A percentile compares a stretch with the other conserved stretches of the same genome.
Evolutionary conservation across 2,329 filamentous ascomycete species (phyloP).

Genomic region (Malbranchea cinnamomea): DNA sequence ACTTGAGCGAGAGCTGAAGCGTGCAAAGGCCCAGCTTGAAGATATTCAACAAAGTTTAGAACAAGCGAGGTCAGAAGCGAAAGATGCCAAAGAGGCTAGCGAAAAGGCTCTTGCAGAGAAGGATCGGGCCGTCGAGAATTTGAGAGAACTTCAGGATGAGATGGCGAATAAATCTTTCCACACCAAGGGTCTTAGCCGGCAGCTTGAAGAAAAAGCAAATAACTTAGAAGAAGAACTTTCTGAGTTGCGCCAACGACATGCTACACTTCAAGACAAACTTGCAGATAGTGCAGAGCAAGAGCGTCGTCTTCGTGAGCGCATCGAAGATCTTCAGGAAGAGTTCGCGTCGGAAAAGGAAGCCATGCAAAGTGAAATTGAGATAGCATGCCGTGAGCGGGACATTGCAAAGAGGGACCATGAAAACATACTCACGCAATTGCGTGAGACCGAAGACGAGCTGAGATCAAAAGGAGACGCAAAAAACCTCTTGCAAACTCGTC

Average conservation of each 20-base stretch:
- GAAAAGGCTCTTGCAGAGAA: constrained; percentile 38
- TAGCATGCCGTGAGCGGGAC: constrained; percentile 28
- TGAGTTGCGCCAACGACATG: constrained; percentile 32
- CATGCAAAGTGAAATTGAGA: constrained; percentile 30
- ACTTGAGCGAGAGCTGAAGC: constrained; percentile 35
- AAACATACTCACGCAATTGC: constrained; percentile 32
- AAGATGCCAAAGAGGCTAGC: constrained; percentile 30
- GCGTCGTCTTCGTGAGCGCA: constrained; percentile 38
- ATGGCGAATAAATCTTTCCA: constrained; percentile 66
- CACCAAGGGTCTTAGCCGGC: constrained; percentile 58
- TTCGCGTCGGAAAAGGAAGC: constrained; percentile 22
- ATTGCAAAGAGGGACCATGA: constrained; percentile 31
- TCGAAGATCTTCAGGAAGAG: constrained; percentile 24
- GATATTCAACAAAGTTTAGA: constrained; percentile 30
- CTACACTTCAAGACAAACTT: constrained; percentile 28
- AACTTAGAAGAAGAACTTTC: constrained; percentile 54
- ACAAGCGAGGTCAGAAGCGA: constrained; percentile 21
- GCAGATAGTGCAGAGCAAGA: constrained; percentile 31
- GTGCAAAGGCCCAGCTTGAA: constrained; percentile 29
- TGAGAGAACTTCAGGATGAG: constrained; percentile 54
- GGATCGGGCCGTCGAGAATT: constrained; percentile 37
- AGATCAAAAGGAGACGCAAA: constrained; percentile 47
- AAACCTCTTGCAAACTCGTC: constrained; percentile 51
- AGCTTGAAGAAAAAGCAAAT: constrained; percentile 55
- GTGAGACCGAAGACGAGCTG: constrained; percentile 45